Evolutionary conservation across 768 basidiomycete species (phyloP).

Genomic region (Rhodotorula toruloides): DNA sequence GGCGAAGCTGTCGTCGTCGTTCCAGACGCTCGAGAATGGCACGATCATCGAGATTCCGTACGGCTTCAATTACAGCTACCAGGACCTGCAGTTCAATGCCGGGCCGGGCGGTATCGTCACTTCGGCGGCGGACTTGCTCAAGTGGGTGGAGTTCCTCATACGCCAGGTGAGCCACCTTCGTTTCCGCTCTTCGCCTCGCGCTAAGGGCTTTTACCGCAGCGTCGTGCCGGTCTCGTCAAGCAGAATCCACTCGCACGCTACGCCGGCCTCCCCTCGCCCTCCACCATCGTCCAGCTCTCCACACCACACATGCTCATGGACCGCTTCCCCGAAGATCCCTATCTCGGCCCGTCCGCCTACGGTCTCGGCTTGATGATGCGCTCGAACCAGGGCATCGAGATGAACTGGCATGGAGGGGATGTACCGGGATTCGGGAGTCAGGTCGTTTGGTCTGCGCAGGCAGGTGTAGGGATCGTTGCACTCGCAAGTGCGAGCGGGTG

Average conservation of each 20-base stretch:
- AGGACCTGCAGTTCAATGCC: not conserved
- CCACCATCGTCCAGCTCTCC: not conserved
- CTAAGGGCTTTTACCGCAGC: not conserved
- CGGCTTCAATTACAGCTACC: not conserved
- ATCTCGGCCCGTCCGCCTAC: not conserved
- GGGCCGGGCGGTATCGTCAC: not conserved
- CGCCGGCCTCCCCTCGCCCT: not conserved
- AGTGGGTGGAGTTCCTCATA: conserved; percentile 1
- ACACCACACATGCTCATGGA: not conserved
- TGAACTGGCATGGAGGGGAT: not conserved
- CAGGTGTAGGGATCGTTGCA: not conserved
- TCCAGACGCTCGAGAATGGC: not conserved
- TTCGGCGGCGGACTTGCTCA: not conserved
- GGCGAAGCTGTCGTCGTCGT: not conserved
- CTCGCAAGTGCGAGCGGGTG: conserved; percentile 44
- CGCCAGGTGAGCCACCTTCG: not conserved
- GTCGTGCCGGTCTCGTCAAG: not conserved
- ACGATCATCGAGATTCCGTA: conserved; percentile 2
- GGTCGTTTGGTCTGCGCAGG: too few species aligned
- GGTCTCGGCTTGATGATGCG: not conserved
- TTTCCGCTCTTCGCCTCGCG: not conserved
- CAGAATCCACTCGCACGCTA: too few species aligned
- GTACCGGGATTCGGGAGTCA: too few species aligned
- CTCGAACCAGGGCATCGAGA: not conserved
- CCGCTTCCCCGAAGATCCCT: not conserved